Conservation (phyloP, 352 stramenopile genomes). For the Phytophthora rubi region DNA sequence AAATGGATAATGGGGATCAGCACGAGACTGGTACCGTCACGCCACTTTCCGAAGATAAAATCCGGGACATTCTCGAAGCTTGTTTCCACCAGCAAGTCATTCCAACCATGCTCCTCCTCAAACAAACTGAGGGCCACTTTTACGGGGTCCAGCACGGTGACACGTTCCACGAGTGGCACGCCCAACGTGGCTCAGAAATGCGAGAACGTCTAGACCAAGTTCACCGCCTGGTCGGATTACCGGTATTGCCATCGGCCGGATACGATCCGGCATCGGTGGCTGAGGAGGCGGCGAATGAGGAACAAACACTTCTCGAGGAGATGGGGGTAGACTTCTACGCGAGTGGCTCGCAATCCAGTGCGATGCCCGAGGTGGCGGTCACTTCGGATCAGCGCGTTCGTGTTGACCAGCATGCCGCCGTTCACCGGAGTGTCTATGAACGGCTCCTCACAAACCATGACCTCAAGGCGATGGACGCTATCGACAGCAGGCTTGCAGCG, state of each 20-base stretch:
- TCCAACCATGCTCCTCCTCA: not conserved
- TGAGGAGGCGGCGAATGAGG: too few species aligned
- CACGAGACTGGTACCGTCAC: not conserved
- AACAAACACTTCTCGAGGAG: not conserved
- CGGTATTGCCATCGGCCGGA: too few species aligned
- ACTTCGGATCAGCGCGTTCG: not conserved
- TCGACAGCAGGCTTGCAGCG: not conserved
- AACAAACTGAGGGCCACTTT: not conserved
- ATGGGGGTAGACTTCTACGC: constrained; percentile 3
- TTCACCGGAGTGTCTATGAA: not conserved
- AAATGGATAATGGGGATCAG: not conserved
- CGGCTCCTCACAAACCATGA: not conserved
- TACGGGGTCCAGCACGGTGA: not conserved
- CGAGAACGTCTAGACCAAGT: not conserved
- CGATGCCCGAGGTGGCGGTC: not conserved
- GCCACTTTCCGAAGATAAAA: not conserved
- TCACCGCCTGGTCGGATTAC: too few species aligned
- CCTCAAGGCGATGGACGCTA: not conserved
- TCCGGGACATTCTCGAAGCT: not conserved
- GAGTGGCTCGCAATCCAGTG: not conserved
- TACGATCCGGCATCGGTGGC: too few species aligned
- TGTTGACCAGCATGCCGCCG: not conserved
- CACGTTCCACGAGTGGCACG: not conserved
- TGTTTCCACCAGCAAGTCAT: constrained; percentile 1
- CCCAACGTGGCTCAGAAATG: not conserved